Base-by-base conservation (phyloP, 164 flowering plant genomes). In the Warburgia ugandensis region DNA sequence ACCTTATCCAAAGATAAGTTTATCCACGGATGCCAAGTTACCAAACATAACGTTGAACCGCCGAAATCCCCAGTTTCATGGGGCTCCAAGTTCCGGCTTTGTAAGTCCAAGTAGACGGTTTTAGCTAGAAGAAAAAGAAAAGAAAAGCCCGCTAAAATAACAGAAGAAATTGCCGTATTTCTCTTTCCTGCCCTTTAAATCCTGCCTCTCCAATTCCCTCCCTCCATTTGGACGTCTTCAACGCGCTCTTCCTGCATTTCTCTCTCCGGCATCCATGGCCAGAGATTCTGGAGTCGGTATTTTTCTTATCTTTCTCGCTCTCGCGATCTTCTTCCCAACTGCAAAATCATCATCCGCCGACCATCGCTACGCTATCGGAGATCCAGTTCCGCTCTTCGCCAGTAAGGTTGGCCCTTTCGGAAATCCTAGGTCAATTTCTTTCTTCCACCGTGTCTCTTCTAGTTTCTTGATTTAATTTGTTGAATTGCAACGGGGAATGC, bases 331-430 rank as follows among this genome's bases (percentile, higher is more conserved):
- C 13, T 22, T 20, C 22, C 9, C 17, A 14, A 8, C 32, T 45
- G 49, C 49, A 45, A 27, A 11, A 45, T 30, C 49, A 26, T 45
- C 32, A 26, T 6, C 31, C 9, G 9, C 17, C 22, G 42, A 50
- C 27, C 54, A 35, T 23, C 16, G 14, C 20, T 50, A 50, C 54
- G n/a, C 23, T 1, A 10, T 36, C 1, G 54, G 54, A 2, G 54
- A 50, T 32, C 30, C 26, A 19, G 54, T 50, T 3, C 54, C 54
- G 8, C 29, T 50, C 19, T 36, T 50, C 29, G 54, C 36, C 29
- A 50, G 36, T 29, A 50, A 50, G 42, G 42, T 50, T 29, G 54
- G 54, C 28, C 54, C 54, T 31, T 35, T 50, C 29, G 25, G n/a
- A 17, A 36, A 50, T 36, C 54, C 54, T 28, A 50, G 54, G 54